Evolutionary conservation across 1,284 basidiomycete genomes (phyloP), one percentile per base, ranked within the genome.

Genomic region (Tilletia caries): DNA sequence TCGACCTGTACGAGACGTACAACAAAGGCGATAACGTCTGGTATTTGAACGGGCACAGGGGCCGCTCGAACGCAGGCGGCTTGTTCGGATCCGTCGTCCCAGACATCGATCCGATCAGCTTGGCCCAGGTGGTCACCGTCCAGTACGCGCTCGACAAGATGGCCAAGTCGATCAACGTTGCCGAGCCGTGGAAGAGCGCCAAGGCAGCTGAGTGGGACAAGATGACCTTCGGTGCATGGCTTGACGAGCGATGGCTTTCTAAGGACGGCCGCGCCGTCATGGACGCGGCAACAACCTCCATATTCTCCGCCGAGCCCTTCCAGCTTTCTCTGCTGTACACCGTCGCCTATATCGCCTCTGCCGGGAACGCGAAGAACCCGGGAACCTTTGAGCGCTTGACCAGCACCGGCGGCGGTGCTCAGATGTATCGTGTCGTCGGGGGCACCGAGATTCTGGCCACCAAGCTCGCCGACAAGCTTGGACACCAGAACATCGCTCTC

Each of bases 401-500:
- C 15, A 29, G 25, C 32, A 60, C 54, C 6, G 54, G 54, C 2
- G 54, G 29, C 27, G 54, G 54, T 27, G 54, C 54, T 29, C 54
- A 60, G 32, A 25, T 15, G 25, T 60, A 18, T 8, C 54, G 54
- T 25, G 54, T 60, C 48, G 8, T 29, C 6, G 54, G 54, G 10
- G 54, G 54, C 27, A 60, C 54, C 15, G 20, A 60, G 32, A 25
- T 60, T 25, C 54, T 60, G 8, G 54, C 54, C 54, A 60, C 54
- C 27, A 60, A 32, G 54, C 23, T 60, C 20, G 54, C 32, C n/a
- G 25, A 60, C 23, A 27, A 60, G 54, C 54, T 60, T 25, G 54
- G 54, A 8, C 33, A 23, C n/a, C 6, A 52, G 37, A 68, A 64
- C 6, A 52, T 68, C 48, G 48, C 29, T 27, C 68, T 68, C 64